Base-by-base conservation (phyloP, 2,329 filamentous ascomycete species). In the Chlorencoelia australis region DNA sequence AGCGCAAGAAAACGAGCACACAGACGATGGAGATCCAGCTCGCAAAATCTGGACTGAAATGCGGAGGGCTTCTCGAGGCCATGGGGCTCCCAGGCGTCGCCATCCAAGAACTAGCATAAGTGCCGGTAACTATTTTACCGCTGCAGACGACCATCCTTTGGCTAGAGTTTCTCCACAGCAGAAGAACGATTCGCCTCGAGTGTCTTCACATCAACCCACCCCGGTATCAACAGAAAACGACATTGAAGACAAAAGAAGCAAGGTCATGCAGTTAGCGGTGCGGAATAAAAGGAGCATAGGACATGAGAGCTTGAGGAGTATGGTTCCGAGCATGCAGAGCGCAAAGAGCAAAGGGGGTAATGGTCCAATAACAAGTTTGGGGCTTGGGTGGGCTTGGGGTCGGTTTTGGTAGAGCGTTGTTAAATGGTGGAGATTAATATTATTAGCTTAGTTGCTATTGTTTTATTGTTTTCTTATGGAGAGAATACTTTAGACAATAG, bases 31-130 rank as follows among this genome's bases (percentile, higher is more conserved):
- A 15, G 55, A 57, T 34, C 54, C 52, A 26, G 54, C 54, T 20
- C 44, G 52, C 11, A 51, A 53, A 28, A 56, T 57, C 8, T 57
- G 54, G 54, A 47, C 42, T 16, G 44, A 54, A 26, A 55, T 57
- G 50, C 48, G 53, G 15, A 42, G 41, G 3, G 42, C 24, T 15
- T 56, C 52, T n/a, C 46, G 49, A 7, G n/a, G n/a, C n/a, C n/a
- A n/a, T n/a, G 37, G 45, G n/a, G 30, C 35, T 8, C 29, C 30
- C 13, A 29, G 38, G n/a, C 33, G 39, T 29, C 41, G 34, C 7
- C 40, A 49, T 31, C 35, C 29, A 4, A 41, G 47, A 19, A 39
- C 28, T 3, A 50, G 43, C 17, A 39, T 52, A 20, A 46, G 42
- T 28, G 45, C 44, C 5, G 46, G 50, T 20, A 46, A 50, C 19